Conservation (phyloP, 2,329 filamentous ascomycete species). For the Sclerotinia nivalis region DNA sequence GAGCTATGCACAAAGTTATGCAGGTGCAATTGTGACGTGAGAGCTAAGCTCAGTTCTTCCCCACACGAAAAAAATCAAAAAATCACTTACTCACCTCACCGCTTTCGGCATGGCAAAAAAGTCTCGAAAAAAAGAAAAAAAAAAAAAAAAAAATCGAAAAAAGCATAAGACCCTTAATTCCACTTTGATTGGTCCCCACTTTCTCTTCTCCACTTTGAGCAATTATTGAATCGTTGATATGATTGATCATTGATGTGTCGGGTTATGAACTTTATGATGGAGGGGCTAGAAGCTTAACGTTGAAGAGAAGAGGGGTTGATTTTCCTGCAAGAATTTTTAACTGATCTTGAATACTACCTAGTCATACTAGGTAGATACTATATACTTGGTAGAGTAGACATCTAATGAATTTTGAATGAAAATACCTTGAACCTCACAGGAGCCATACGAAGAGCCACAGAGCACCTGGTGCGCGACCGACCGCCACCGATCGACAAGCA, state of each 20-base stretch:
- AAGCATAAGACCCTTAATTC: background rate
- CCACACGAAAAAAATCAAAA: background rate
- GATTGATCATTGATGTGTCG: background rate
- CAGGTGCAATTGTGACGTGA: background rate
- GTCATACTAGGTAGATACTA: too few relatives aligned
- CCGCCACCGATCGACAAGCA: background rate
- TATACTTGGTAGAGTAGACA: too few relatives aligned
- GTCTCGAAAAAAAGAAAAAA: background rate
- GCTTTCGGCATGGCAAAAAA: background rate
- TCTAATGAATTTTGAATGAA: too few relatives aligned
- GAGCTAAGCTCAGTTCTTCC: background rate
- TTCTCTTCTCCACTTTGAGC: background rate
- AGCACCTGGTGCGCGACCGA: background rate
- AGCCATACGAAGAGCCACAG: background rate
- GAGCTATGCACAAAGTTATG: background rate
- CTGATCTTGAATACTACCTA: too few relatives aligned
- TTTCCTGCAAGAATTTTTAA: background rate
- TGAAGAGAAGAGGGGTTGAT: constrained; percentile 3
- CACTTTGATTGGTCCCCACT: background rate
- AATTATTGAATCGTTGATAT: background rate
- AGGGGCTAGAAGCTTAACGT: constrained; percentile 9
- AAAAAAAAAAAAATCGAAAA: background rate
- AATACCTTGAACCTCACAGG: too few relatives aligned
- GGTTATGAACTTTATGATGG: background rate
- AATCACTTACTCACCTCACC: background rate